Base-by-base conservation (phyloP, 805 yeast genomes). In the Candida anglica region DNA sequence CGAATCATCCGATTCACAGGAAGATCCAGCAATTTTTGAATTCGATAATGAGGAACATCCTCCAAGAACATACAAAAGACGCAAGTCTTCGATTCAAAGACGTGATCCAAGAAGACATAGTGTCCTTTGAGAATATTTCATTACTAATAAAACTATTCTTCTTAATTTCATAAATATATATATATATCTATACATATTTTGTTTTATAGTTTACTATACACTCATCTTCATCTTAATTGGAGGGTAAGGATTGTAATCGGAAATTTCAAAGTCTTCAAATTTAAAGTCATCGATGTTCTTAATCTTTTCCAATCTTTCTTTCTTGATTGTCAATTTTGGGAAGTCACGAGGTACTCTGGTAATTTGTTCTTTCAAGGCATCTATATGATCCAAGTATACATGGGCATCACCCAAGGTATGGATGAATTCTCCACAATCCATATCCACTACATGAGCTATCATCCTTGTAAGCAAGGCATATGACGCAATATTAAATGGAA, bases 341-440 rank as follows among this genome's bases (percentile, higher is more conserved):
- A 93, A 93, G 14, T 59, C 55, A 40, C 79, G 72, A 10, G 99
- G 98, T 14, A 58, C 58, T 60, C 99, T 78, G 27, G 65, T 55
- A 7, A 86, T 58, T 59, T 93, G 98, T 47, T 78, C 83, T 46
- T 82, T 75, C 42, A 93, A 70, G 1, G 98, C 96, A 36, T 88
- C 96, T 10, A 91, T 77, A 56, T 93, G 99, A 57, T 93, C 95
- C 41, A 77, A 73, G 57, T 93, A 93, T 6, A 93, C 95, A 54
- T 93, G 99, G 1, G 96, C 86, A 58, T 93, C 99, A 16, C 99
- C 99, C 78, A 93, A 63, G 4, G 95, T 88, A 54, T 93, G 98
- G 36, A 91, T 76, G 48, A 93, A 87, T 48, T 89, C 97, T 27
- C 98, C 98, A 40, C 96, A 83, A 46, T 88, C 95, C 86, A 89